Base-by-base conservation (phyloP, 108 stramenopile genomes). In the Asterionellopsis glacialis region DNA sequence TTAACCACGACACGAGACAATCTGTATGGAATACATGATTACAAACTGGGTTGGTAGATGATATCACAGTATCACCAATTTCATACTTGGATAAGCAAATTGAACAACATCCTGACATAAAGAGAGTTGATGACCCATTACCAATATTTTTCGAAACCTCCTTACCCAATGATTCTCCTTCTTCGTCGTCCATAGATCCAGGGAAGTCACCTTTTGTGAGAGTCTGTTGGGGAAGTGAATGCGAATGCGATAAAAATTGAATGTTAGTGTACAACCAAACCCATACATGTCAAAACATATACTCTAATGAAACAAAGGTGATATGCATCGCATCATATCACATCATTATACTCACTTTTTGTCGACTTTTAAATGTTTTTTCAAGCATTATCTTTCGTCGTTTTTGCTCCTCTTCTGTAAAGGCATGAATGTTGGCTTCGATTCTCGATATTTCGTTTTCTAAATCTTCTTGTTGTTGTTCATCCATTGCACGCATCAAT, bases 1-100 rank as follows among this genome's bases (percentile, higher is more conserved):
- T 48, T 22, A 66, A 45, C 65, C 65, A 66, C 1, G 65, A 45
- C 2, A 66, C 18, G 49, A 66, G 56, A 41, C 65, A 66, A 2
- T 57, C 49, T 66, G 56, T 33, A 26, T 66, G 65, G 25, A 58
- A 57, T 11, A 57, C 9, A 33, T 66, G 65, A 16, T 28, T 23
- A 50, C 65, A 66, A 2, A 22, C 15, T 10, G 27, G 11, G 18
- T 49, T 57, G 11, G 65, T 40, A 12, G 65, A 66, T 21, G 1
- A 4, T 16, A 21, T 48, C 9, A 48, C 47, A 16, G 21, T 21
- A 48, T 48, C 47, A 48, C 21, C 47, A 21, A 21, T 7, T 58
- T 22, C 22, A 41, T 55, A 66, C 4, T 49, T 48, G 24, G 49
- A 47, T 15, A 66, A 26, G 48, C 65, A 66, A 19, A 66, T 57